Conservation (phyloP, 257 asterid genomes). For the Fraxinus excelsior region DNA sequence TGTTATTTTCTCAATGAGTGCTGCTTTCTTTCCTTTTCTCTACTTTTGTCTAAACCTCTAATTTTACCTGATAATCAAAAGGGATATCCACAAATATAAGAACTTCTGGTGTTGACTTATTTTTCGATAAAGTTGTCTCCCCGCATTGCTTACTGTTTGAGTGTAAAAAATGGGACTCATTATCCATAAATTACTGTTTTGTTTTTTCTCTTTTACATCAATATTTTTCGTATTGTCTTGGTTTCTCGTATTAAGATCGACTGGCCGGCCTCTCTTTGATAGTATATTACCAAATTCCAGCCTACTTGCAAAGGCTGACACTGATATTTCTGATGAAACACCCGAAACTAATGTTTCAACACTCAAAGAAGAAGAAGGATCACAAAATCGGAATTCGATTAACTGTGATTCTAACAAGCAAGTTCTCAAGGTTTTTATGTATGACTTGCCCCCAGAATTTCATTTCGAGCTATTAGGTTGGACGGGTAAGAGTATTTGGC, state of each 20-base stretch:
- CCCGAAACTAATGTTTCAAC: constrained; percentile 9
- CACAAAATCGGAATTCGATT: constrained; percentile 14
- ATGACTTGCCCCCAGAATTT: constrained; percentile 81
- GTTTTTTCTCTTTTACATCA: constrained; percentile 59
- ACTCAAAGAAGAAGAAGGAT: constrained; percentile 17
- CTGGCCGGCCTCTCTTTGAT: constrained; percentile 45
- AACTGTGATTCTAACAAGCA: constrained; percentile 41
- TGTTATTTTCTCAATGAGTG: background rate
- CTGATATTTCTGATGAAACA: constrained; percentile 27
- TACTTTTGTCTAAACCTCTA: background rate
- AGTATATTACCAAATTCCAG: constrained; percentile 54
- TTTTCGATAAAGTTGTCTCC: background rate
- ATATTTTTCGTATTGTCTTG: constrained; percentile 64
- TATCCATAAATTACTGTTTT: constrained; percentile 57
- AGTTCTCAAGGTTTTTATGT: constrained; percentile 80
- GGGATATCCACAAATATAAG: constrained; percentile 23
- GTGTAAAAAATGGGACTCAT: constrained; percentile 51
- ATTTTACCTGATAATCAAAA: constrained; percentile 6
- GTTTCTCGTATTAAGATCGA: constrained; percentile 64
- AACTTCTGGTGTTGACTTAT: background rate
- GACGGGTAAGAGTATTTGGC: constrained; percentile 75
- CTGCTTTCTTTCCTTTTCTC: background rate
- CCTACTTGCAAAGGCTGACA: constrained; percentile 28
- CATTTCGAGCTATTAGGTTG: constrained; percentile 72
- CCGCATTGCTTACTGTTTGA: constrained; percentile 12